These are phyloP conservation scores for Pharnaceum exiguum DNA, from an alignment of 148 eudicot genomes.

Conservation along the genomic window DNA sequence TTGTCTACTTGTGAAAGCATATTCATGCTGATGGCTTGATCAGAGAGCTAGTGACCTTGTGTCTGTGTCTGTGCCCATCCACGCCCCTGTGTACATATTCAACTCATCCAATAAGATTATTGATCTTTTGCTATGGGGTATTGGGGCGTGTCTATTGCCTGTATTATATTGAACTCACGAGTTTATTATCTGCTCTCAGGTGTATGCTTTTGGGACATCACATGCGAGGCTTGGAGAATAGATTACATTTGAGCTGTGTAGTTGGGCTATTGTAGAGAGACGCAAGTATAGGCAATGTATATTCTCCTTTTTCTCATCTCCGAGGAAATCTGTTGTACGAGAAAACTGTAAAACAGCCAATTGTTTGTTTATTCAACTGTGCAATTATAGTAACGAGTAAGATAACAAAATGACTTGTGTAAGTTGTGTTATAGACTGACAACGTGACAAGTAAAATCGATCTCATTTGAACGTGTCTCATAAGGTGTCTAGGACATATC, in stretches of 20 bases:
- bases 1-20: background rate
- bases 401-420: background rate
- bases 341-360: constrained; percentile 7
- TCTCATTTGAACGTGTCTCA: too few relatives aligned
- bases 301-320: constrained; percentile 27
- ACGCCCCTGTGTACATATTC: too few relatives aligned
- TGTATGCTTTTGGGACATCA: constrained; percentile 93
- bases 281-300: constrained; percentile 26
- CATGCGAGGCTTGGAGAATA: constrained; percentile 84
- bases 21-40: background rate
- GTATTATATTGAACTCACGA: background rate
- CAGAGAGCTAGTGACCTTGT: too few relatives aligned
- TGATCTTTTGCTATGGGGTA: too few relatives aligned
- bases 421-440: too few relatives aligned
- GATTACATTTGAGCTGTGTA: constrained; percentile 78
- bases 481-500: too few relatives aligned
- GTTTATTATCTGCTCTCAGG: constrained; percentile 37
- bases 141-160: background rate
- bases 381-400: constrained; percentile 6
- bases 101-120: too few relatives aligned
- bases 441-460: too few relatives aligned
- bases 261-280: constrained; percentile 67
- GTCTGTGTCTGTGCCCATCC: too few relatives aligned
- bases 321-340: constrained; percentile 16
- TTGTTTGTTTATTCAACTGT: constrained; percentile 8